Conservation (phyloP, 2,329 filamentous ascomycete genomes). For the Beauveria sp. region DNA sequence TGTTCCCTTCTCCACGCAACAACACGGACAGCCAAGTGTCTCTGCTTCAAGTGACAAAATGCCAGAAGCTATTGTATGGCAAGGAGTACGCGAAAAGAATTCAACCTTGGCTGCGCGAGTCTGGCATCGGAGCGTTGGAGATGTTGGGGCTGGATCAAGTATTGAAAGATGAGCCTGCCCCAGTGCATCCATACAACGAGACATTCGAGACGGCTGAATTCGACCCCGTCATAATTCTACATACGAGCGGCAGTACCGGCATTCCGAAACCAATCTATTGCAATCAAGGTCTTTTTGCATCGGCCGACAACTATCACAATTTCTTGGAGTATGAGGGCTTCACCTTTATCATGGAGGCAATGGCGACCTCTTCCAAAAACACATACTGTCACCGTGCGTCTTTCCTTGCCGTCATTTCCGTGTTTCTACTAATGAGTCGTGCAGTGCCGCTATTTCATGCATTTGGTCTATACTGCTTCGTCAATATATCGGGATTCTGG, state of each 20-base stretch:
- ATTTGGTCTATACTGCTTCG: neutral
- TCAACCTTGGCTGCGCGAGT: constrained; percentile 11
- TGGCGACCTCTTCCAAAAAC: neutral
- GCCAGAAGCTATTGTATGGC: constrained; percentile 28
- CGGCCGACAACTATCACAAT: constrained; percentile 24
- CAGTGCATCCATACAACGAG: constrained; percentile 31
- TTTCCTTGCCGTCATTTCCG: neutral
- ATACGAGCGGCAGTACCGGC: constrained; percentile 40
- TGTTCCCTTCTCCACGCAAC: constrained; percentile 38
- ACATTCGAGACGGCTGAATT: constrained; percentile 34
- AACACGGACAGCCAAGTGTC: constrained; percentile 36
- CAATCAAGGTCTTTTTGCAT: constrained; percentile 29
- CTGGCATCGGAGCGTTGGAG: constrained; percentile 27
- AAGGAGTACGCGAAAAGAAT: constrained; percentile 11
- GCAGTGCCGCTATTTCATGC: constrained; percentile 5
- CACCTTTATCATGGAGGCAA: constrained; percentile 3
- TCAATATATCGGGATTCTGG: neutral
- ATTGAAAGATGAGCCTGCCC: constrained; percentile 26
- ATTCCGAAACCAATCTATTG: constrained; percentile 38
- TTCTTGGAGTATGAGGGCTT: constrained; percentile 19
- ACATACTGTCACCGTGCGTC: neutral
- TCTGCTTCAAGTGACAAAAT: constrained; percentile 36
- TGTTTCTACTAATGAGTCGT: neutral
- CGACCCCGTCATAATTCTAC: constrained; percentile 34
- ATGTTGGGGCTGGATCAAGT: constrained; percentile 27